Base-by-base conservation (phyloP, 805 yeast genomes). In the Millerozyma acaciae region DNA sequence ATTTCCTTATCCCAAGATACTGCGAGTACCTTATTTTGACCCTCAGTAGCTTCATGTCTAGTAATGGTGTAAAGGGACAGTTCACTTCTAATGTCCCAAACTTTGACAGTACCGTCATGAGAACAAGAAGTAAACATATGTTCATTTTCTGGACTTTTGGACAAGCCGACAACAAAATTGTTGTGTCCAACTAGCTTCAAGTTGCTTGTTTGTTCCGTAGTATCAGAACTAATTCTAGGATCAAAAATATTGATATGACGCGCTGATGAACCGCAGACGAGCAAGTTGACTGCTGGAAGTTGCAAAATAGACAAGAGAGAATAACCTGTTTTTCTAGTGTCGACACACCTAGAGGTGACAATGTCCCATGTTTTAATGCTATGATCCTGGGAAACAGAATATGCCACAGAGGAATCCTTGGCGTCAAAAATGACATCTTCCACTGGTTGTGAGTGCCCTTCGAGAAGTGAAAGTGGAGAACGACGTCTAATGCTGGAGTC, bases 181-280 rank as follows among this genome's bases (percentile, higher is more conserved):
- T 82, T 76, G 57, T 93, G 98, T 5, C 98, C 98, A 30, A 77
- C 68, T 33, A 93, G 71, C 58, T 88, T 94, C 21, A 18, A 15
- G 19, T 53, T 36, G 29, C 39, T 47, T 29, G 72, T 65, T 34
- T 75, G 79, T 37, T 80, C 81, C 10, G 78, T 71, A 24, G 81
- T 73, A 6, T 78, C 72, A 5, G 75, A 67, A 2, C 81, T 70
- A 1, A 76, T 59, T 55, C 98, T 76, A 28, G 97, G 97, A 57
- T 93, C 98, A 52, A 87, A 95, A 40, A 93, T 68, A 34, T 88
- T 81, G 43, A 93, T 89, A 60, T 93, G 97, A 60, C 98, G 82
- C n/a, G 97, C 97, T 8, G 96, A 82, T 1, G 97, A 87, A n/a
- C 98, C 98, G 37, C 90, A 77, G 6, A 89, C 95, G 19, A 93